Evolutionary conservation across 2,329 filamentous ascomycete species (phyloP).

Genomic region (Celoporthe dispersa): DNA sequence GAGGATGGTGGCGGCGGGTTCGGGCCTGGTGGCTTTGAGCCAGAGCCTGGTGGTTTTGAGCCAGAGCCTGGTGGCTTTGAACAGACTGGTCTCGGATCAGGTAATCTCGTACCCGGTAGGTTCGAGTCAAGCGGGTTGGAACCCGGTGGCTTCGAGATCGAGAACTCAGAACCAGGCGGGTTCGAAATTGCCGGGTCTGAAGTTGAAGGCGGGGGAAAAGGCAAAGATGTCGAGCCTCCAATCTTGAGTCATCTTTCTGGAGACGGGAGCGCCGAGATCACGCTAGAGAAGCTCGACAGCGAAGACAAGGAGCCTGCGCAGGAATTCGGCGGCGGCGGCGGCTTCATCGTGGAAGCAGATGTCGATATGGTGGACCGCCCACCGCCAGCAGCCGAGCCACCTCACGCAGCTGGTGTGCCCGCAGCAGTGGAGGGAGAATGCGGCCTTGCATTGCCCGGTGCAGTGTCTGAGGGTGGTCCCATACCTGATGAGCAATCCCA

Average conservation of each 20-base stretch:
- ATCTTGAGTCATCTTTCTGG: background rate
- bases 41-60: constrained; percentile 18
- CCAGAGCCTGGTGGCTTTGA: constrained; percentile 3
- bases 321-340: constrained; percentile 22
- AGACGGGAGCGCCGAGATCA: background rate
- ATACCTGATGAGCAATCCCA: background rate
- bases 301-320: constrained; percentile 6
- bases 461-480: background rate
- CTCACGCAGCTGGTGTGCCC: background rate
- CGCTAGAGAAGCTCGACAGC: background rate
- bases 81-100: background rate
- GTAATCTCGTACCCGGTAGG: constrained; percentile 7
- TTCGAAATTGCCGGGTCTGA: constrained; percentile 15
- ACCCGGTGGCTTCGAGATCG: constrained; percentile 29
- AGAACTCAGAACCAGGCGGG: background rate
- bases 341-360: constrained; percentile 26
- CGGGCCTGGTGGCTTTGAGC: constrained; percentile 14
- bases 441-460: background rate
- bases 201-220: constrained; percentile 1
- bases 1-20: constrained; percentile 16
- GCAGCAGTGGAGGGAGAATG: background rate
- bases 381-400: background rate
- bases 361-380: constrained; percentile 8
- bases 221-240: background rate
- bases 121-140: constrained; percentile 15